Evolutionary conservation across 352 stramenopile species (phyloP).

Genomic region (Pythium phragmiticola): DNA sequence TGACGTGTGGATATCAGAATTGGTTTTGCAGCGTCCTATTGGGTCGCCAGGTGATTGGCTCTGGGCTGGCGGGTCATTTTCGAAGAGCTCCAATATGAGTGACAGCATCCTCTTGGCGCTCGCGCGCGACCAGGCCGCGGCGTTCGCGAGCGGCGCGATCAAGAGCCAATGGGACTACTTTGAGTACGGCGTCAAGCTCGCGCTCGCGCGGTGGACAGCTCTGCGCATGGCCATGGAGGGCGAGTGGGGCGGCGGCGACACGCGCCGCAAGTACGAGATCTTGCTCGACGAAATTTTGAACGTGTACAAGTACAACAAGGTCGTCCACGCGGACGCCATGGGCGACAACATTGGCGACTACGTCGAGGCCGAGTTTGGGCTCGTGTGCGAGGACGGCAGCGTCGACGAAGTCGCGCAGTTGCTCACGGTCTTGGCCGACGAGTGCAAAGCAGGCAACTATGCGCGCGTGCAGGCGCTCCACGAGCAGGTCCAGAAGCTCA

Average conservation of each 20-base stretch:
- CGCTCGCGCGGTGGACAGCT: slow-evolving; percentile 75
- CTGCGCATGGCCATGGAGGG: slow-evolving; percentile 83
- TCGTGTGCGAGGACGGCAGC: slow-evolving; percentile 79
- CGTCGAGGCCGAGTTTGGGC: slow-evolving; percentile 72
- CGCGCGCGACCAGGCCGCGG: slow-evolving; percentile 52
- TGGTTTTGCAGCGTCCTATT: not conserved
- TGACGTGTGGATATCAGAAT: slow-evolving; percentile 3
- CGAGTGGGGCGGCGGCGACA: slow-evolving; percentile 83
- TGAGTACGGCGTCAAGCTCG: slow-evolving; percentile 79
- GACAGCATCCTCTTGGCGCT: slow-evolving; percentile 56
- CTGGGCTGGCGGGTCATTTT: not conserved
- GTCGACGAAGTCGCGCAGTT: slow-evolving; percentile 69
- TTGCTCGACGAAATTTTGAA: slow-evolving; percentile 75
- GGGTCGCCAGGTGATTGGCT: slow-evolving; percentile 7
- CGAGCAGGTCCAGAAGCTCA: slow-evolving; percentile 67
- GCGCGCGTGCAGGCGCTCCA: slow-evolving; percentile 63
- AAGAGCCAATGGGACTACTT: slow-evolving; percentile 84
- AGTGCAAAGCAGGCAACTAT: slow-evolving; percentile 81
- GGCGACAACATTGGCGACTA: slow-evolving; percentile 66
- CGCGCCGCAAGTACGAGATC: slow-evolving; percentile 78
- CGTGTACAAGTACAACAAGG: slow-evolving; percentile 82
- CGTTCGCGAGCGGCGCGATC: slow-evolving; percentile 50
- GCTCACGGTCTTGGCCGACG: slow-evolving; percentile 61
- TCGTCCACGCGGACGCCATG: slow-evolving; percentile 66
- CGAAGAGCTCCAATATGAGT: slow-evolving; percentile 30